Percentiles rank a stretch among this genome's conserved stretches.
Conservation (phyloP, 805 yeast genomes). For the Sugiyamaella marilandica region DNA sequence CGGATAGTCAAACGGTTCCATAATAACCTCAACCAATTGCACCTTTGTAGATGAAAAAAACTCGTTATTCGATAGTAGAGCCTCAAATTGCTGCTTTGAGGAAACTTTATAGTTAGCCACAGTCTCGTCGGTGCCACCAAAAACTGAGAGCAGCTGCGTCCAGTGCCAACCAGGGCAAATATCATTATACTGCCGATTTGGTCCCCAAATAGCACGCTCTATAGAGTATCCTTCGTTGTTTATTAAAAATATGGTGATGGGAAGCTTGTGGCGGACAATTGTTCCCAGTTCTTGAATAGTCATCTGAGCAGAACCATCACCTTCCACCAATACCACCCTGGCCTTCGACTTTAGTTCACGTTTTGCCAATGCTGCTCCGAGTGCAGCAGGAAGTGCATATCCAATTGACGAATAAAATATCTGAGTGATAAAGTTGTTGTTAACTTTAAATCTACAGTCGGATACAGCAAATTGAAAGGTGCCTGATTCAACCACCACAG, state of each 20-base stretch:
- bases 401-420: conserved; percentile 84
- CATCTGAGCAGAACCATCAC: conserved; percentile 96
- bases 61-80: conserved; percentile 36
- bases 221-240: conserved; percentile 89
- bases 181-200: conserved; percentile 72
- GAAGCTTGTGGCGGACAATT: conserved; percentile 52
- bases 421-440: conserved; percentile 50
- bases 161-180: conserved; percentile 79
- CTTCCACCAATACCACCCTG: conserved; percentile 70
- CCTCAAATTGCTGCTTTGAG: conserved; percentile 38
- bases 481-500: conserved; percentile 77
- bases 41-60: conserved; percentile 34
- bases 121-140: conserved; percentile 33
- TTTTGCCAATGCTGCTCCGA: conserved; percentile 76
- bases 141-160: conserved; percentile 59
- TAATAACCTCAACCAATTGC: conserved; percentile 54
- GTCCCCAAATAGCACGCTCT: conserved; percentile 81
- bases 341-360: conserved; percentile 40
- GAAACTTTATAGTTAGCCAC: conserved; percentile 34
- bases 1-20: conserved; percentile 61
- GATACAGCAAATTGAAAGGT: conserved; percentile 74
- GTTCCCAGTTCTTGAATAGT: conserved; percentile 79
- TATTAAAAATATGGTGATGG: conserved; percentile 66
- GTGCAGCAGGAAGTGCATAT: conserved; percentile 77
- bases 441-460: conserved; percentile 57